Evolutionary conservation across 345 rosid genomes (phyloP), one percentile per base, ranked within the genome.

Genomic region (Dimocarpus longan): DNA sequence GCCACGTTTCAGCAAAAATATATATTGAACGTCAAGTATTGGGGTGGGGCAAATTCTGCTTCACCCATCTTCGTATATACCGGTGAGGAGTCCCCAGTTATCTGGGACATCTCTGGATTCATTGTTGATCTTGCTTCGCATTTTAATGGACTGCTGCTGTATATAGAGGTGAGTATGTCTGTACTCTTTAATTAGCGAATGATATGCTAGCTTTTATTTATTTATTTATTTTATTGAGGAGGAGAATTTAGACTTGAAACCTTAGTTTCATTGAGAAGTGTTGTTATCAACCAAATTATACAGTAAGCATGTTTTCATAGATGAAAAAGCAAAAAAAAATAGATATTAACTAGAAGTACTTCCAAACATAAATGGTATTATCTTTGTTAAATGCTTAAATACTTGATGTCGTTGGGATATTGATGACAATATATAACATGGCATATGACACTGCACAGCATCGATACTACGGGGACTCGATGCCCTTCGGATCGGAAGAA

Each of bases 401-500:
- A 32, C 0, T 32, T 32, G 37, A 32, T 32, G 37, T 32, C 3
- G 1, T 32, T 32, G 37, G 3, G 37, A 32, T 32, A 32, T 32
- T 32, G 37, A 32, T 32, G 37, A 32, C 37, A 32, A 42, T 42
- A 42, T 32, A 32, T 42, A 42, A 50, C 59, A 54, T 54, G 59
- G 19, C n/a, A 2, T 4, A 54, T 24, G 3, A 12, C 39, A 32
- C 48, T 26, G 1, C 57, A 7, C 77, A 84, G 80, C 86, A 84
- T 76, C 82, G 84, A 4, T 84, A 78, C 54, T 84, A 81, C 44
- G 82, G 87, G 44, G 80, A 71, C 0, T 81, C 80, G 39, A 74
- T 84, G 77, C 84, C 86, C 15, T 84, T 81, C 12, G 84, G 82
- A 32, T 81, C 84, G 1, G 10, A 13, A 71, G 84, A 84, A 0